phyloP scores from a whole-genome alignment of 2,329 filamentous ascomycete species.

The Penicillium sp. region DNA sequence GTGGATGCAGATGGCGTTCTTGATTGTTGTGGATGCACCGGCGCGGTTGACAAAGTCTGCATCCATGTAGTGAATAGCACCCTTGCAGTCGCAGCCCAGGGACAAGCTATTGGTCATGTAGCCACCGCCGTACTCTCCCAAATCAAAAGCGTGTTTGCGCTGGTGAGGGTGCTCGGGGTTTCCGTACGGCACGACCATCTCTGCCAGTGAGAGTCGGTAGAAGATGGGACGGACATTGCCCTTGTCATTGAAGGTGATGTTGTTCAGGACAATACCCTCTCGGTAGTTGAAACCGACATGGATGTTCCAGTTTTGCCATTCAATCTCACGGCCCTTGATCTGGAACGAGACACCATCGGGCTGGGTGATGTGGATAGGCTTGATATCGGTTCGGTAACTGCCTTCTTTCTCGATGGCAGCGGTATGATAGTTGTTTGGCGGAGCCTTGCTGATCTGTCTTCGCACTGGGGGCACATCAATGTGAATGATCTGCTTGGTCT shows the following conservation, averaged over 20 bases:
- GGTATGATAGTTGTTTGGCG: constrained; percentile 75
- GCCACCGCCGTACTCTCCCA: constrained; percentile 47
- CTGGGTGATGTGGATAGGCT: constrained; percentile 82
- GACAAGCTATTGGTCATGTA: constrained; percentile 49
- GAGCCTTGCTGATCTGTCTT: constrained; percentile 65
- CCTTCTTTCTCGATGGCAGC: constrained; percentile 66
- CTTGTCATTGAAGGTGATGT: constrained; percentile 86
- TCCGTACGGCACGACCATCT: constrained; percentile 83
- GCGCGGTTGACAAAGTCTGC: constrained; percentile 75
- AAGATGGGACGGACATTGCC: constrained; percentile 72
- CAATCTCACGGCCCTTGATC: constrained; percentile 66
- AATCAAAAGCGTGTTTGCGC: constrained; percentile 47
- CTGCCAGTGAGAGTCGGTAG: constrained; percentile 80
- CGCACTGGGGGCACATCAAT: constrained; percentile 79
- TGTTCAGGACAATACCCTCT: constrained; percentile 84
- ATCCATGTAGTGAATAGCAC: constrained; percentile 82
- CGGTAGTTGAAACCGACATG: constrained; percentile 94
- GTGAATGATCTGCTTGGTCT: constrained; percentile 71
- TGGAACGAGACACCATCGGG: constrained; percentile 85
- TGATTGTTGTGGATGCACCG: constrained; percentile 73
- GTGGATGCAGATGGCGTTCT: constrained; percentile 93
- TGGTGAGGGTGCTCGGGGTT: constrained; percentile 49
- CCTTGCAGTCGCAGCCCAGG: constrained; percentile 44
- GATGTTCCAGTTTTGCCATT: constrained; percentile 91
- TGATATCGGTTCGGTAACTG: constrained; percentile 73